These are phyloP conservation scores for Akebia trifoliata DNA, from an alignment of 164 flowering plant genomes.

Conservation along the genomic window DNA sequence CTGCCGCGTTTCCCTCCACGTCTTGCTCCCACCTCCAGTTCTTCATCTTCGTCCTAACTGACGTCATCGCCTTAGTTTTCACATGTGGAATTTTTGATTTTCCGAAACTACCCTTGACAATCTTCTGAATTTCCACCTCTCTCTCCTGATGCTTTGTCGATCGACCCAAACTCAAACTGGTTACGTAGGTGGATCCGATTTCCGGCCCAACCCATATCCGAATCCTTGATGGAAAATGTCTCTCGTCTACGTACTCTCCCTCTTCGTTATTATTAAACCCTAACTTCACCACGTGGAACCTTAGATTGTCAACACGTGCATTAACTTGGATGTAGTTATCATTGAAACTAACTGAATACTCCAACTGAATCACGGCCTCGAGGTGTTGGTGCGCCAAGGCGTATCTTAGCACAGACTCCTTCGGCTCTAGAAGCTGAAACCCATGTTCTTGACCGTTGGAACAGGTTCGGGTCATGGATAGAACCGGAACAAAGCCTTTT, in stretches of 20 bases:
- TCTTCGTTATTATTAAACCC: conserved; percentile 42
- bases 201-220: conserved; percentile 81
- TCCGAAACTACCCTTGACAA: conserved; percentile 51
- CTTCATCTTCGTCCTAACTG: conserved; percentile 38
- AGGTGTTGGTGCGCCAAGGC: conserved; percentile 83
- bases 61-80: conserved; percentile 30
- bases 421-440: conserved; percentile 34
- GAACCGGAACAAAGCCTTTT: conserved; percentile 61
- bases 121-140: conserved; percentile 42
- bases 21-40: conserved; percentile 88
- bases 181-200: conserved; percentile 52
- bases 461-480: conserved; percentile 41
- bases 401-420: conserved; percentile 58
- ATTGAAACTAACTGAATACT: conserved; percentile 44
- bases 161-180: conserved; percentile 61
- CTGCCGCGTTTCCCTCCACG: conserved; percentile 66
- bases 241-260: conserved; percentile 39
- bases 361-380: conserved; percentile 69
- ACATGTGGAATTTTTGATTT: conserved; percentile 35
- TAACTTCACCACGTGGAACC: conserved; percentile 63
- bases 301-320: conserved; percentile 66
- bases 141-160: conserved; percentile 54
- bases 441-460: conserved; percentile 6
- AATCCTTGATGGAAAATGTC: conserved; percentile 57
- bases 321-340: conserved; percentile 48